Percentiles rank a stretch among this genome's conserved stretches.
Evolutionary conservation across 805 yeast species (phyloP).

Genomic region (Candida peoriensis): DNA sequence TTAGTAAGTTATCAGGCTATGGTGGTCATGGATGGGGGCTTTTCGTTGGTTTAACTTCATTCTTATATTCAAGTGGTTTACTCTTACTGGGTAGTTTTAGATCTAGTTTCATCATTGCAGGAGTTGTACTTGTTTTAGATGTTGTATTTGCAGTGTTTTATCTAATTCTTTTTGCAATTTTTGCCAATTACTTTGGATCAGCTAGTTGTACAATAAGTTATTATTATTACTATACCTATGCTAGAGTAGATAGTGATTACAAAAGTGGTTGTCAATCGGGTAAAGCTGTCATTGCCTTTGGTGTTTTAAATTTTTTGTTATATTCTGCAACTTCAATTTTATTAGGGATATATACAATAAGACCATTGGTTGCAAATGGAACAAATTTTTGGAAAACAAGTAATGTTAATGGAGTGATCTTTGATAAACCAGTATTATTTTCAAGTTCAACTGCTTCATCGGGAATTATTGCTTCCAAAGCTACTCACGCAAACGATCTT

Average conservation of each 20-base stretch:
- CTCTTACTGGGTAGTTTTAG: too few species aligned
- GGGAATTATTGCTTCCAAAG: background rate
- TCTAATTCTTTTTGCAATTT: too few species aligned
- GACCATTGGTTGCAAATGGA: conserved; percentile 2
- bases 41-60: too few species aligned
- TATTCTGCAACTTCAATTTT: conserved; percentile 10
- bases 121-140: too few species aligned
- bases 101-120: too few species aligned
- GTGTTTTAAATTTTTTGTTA: conserved; percentile 13
- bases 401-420: background rate
- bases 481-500: background rate
- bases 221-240: background rate
- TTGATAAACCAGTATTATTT: conserved; percentile 2
- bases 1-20: too few species aligned
- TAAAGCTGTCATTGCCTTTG: conserved; percentile 20
- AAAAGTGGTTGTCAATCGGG: conserved; percentile 10
- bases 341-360: conserved; percentile 8
- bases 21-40: too few species aligned
- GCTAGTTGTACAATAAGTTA: too few species aligned
- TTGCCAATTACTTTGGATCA: too few species aligned
- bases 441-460: background rate
- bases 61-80: too few species aligned
- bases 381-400: conserved; percentile 3
- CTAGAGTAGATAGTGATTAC: too few species aligned
- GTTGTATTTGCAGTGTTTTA: too few species aligned